A percentile compares a stretch with the other conserved stretches of the same genome.
Conservation (phyloP, 352 stramenopile genomes). For the Globisporangium solare region DNA sequence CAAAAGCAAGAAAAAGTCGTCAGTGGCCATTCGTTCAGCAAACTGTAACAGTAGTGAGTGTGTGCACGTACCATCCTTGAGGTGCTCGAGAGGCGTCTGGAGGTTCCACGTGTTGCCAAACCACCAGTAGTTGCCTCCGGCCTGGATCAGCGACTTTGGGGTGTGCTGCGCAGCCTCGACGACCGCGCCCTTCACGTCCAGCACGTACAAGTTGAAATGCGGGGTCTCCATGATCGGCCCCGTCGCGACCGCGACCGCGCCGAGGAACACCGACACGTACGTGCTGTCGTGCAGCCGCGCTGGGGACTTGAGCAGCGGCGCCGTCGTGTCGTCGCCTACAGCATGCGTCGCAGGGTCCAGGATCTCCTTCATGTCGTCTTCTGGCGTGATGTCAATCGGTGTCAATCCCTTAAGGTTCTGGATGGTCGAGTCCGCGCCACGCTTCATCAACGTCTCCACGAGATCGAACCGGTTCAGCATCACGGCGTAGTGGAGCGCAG, state of each 20-base stretch:
- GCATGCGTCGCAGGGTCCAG: conserved; percentile 50
- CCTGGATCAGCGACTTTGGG: conserved; percentile 84
- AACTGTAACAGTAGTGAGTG: conserved; percentile 3
- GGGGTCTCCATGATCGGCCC: conserved; percentile 85
- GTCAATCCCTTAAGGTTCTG: conserved; percentile 69
- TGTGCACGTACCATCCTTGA: conserved; percentile 80
- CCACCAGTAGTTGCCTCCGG: conserved; percentile 84
- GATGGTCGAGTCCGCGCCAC: conserved; percentile 67
- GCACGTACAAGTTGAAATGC: conserved; percentile 83
- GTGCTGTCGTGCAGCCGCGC: conserved; percentile 68
- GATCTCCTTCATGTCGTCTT: conserved; percentile 79
- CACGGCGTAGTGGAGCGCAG: conserved; percentile 82
- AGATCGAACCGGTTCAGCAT: conserved; percentile 77
- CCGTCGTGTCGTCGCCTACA: conserved; percentile 24
- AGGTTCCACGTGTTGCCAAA: conserved; percentile 89
- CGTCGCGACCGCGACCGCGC: conserved; percentile 73
- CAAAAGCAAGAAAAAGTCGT: conserved; percentile 6
- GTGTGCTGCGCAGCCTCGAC: conserved; percentile 74
- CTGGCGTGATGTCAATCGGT: conserved; percentile 62
- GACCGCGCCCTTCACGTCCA: conserved; percentile 68
- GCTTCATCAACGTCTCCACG: conserved; percentile 85
- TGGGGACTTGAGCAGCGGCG: conserved; percentile 47
- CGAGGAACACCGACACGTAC: conserved; percentile 84
- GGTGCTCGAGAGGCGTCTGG: conserved; percentile 79
- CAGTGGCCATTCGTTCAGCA: conserved; percentile 3